A percentile compares a stretch with the other conserved stretches of the same genome.
These are phyloP conservation scores for Marchantia polymorpha DNA, from an alignment of 225 moss, liverwort and hornwort species.

Conservation along the genomic window DNA sequence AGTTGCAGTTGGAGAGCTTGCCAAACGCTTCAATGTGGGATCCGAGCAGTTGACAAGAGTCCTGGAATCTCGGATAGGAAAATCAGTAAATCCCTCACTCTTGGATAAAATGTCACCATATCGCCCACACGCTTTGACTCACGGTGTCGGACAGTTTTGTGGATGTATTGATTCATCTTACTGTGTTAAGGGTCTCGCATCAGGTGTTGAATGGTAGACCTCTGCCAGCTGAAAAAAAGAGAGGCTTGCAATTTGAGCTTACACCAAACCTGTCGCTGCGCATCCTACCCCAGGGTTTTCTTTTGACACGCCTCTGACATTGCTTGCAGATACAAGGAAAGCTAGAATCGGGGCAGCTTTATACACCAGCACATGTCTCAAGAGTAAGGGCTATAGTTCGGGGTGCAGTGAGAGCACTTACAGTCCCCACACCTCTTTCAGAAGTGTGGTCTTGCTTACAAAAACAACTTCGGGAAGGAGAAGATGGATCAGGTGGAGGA, in stretches of 20 bases:
- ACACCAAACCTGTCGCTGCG: background rate
- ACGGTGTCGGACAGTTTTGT: background rate
- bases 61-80: constrained; percentile 72
- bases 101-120: background rate
- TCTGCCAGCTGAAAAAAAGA: background rate
- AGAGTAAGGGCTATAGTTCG: constrained; percentile 79
- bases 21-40: constrained; percentile 84
- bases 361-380: constrained; percentile 89
- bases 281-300: background rate
- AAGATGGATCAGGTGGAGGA: constrained; percentile 61
- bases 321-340: constrained; percentile 81
- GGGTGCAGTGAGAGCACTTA: constrained; percentile 79
- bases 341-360: constrained; percentile 92
- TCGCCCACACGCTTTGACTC: background rate
- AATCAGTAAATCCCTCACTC: constrained; percentile 45
- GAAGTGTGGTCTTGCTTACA: constrained; percentile 68
- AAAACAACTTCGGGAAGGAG: constrained; percentile 68
- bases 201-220: background rate
- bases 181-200: background rate
- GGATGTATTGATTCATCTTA: background rate
- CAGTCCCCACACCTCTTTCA: constrained; percentile 80
- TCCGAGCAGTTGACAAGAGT: constrained; percentile 77
- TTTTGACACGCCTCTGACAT: constrained; percentile 17
- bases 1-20: constrained; percentile 82
- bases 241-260: background rate